Evolutionary conservation across 129 eudicot species (phyloP).

Genomic region (Arctium lappa): DNA sequence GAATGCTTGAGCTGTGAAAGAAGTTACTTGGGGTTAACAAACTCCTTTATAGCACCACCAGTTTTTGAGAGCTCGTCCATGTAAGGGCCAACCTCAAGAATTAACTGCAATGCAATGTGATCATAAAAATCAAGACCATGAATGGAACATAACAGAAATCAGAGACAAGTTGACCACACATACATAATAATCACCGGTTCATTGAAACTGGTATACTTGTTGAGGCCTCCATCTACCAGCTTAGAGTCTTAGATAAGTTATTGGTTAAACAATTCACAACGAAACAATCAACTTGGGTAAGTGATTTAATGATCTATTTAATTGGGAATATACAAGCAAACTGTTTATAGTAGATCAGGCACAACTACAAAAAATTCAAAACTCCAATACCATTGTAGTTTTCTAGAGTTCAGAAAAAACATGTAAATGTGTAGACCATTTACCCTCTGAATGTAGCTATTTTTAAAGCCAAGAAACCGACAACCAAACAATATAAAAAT

Average conservation of each 20-base stretch:
- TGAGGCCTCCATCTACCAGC: background rate
- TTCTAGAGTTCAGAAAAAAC: background rate
- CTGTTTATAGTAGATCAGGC: background rate
- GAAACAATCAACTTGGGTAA: background rate
- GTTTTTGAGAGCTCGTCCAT: slow-evolving; percentile 70
- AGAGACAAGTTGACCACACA: background rate
- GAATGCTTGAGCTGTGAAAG: background rate
- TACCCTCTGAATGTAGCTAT: background rate
- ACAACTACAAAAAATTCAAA: background rate
- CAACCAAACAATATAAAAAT: background rate
- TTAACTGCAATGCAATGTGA: slow-evolving; percentile 42
- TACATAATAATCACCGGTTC: background rate
- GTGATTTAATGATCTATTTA: background rate
- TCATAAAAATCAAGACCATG: background rate
- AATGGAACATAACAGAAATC: background rate
- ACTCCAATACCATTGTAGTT: background rate
- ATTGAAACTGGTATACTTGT: background rate
- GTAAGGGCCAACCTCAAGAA: slow-evolving; percentile 69
- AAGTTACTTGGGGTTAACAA: slow-evolving; percentile 89
- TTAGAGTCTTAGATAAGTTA: background rate
- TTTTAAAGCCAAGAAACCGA: background rate
- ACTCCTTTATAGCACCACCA: slow-evolving; percentile 73
- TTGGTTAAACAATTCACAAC: background rate
- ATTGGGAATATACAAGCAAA: background rate
- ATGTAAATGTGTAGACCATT: background rate